Conservation (phyloP, 495 filamentous ascomycete genomes). For the Xylaria sp. region DNA sequence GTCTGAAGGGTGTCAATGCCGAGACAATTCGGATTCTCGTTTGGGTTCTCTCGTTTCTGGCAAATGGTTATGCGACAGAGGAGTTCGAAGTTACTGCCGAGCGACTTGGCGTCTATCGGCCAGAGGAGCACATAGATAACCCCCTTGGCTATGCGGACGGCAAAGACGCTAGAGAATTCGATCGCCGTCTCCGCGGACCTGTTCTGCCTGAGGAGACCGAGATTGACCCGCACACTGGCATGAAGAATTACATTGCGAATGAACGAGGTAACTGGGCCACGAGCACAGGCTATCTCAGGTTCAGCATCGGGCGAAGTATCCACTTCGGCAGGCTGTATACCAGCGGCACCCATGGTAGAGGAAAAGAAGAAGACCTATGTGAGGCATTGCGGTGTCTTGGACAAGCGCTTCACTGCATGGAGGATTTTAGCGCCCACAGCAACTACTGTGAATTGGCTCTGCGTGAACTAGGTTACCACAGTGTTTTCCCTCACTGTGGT, state of each 20-base stretch:
- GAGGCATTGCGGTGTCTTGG: constrained; percentile 88
- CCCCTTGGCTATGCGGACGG: constrained; percentile 91
- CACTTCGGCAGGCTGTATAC: constrained; percentile 90
- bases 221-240: constrained; percentile 82
- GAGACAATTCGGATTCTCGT: constrained; percentile 89
- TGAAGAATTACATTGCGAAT: constrained; percentile 99
- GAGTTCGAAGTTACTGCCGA: constrained; percentile 97
- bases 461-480: constrained; percentile 80
- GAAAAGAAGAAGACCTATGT: constrained; percentile 84
- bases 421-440: constrained; percentile 95
- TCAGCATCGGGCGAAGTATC: constrained; percentile 81
- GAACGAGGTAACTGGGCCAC: constrained; percentile 86
- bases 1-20: constrained; percentile 85
- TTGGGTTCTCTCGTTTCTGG: constrained; percentile 91
- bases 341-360: constrained; percentile 66
- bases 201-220: constrained; percentile 78
- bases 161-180: constrained; percentile 81
- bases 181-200: constrained; percentile 80
- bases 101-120: constrained; percentile 87
- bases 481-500: constrained; percentile 90
- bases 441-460: constrained; percentile 92
- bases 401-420: constrained; percentile 90
- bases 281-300: constrained; percentile 86
- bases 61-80: constrained; percentile 93
- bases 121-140: constrained; percentile 95